These are phyloP conservation scores for Mycena vulgaris DNA, from an alignment of 768 basidiomycete genomes.

Conservation along the genomic window DNA sequence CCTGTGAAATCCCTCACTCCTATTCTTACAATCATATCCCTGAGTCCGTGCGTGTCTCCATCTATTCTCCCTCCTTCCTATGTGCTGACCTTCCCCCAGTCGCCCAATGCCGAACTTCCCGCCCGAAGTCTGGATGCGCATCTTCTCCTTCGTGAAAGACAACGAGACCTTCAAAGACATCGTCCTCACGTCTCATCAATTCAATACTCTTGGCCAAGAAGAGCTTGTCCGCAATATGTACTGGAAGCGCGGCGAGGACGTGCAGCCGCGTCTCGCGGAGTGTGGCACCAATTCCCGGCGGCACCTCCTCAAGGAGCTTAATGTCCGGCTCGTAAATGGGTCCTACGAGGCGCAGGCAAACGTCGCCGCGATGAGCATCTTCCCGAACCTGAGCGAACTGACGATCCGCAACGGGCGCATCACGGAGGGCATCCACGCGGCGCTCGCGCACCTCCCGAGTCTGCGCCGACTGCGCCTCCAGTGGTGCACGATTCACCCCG, in stretches of 20 bases:
- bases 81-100: too few species aligned
- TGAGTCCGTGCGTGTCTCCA: too few species aligned
- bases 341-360: neutral
- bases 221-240: neutral
- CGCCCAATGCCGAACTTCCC: neutral
- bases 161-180: neutral
- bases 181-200: neutral
- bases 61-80: too few species aligned
- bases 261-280: neutral
- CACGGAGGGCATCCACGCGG: neutral
- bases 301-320: neutral
- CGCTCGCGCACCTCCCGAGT: neutral
- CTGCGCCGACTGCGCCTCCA: neutral
- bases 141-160: constrained; percentile 11
- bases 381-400: neutral
- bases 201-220: neutral
- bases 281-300: neutral
- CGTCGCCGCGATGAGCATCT: neutral
- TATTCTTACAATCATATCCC: too few species aligned
- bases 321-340: neutral
- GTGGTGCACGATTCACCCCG: neutral
- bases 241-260: neutral
- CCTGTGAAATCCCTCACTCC: too few species aligned
- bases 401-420: constrained; percentile 13
- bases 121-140: constrained; percentile 2